Conservation (phyloP, 257 asterid genomes). For the Salvia splendens region DNA sequence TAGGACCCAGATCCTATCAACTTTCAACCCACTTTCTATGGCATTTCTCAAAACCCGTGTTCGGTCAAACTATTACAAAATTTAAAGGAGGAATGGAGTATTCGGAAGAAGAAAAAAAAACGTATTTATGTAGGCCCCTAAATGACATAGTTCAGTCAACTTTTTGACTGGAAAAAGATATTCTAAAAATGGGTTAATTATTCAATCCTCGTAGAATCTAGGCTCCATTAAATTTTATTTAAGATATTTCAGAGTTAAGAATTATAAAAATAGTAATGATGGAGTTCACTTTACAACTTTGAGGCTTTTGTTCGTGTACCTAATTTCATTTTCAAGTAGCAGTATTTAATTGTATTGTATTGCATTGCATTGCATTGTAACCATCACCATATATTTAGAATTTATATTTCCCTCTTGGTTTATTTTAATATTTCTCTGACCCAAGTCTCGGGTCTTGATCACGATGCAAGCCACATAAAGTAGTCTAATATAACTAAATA, state of each 20-base stretch:
- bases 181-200: background rate
- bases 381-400: slow-evolving; percentile 22
- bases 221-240: background rate
- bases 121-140: background rate
- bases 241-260: background rate
- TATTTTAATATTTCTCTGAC: slow-evolving; percentile 21
- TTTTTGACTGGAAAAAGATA: slow-evolving; percentile 5
- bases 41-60: too few relatives aligned
- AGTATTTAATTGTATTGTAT: slow-evolving; percentile 16
- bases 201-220: slow-evolving; percentile 11
- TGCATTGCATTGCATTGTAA: slow-evolving; percentile 19
- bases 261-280: slow-evolving; percentile 13
- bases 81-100: too few relatives aligned
- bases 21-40: too few relatives aligned
- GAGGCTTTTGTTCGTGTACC: slow-evolving; percentile 11
- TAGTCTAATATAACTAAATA: background rate
- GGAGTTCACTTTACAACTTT: slow-evolving; percentile 16
- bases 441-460: slow-evolving; percentile 12
- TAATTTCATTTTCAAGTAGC: slow-evolving; percentile 14
- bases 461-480: slow-evolving; percentile 12
- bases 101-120: background rate
- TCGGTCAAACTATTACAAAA: too few relatives aligned
- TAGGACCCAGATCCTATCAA: too few relatives aligned
- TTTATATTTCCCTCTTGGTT: background rate
- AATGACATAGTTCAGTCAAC: slow-evolving; percentile 16